Evolutionary conservation across 2,329 filamentous ascomycete species (phyloP).

Genomic region (Sarocladiaceae sp.): DNA sequence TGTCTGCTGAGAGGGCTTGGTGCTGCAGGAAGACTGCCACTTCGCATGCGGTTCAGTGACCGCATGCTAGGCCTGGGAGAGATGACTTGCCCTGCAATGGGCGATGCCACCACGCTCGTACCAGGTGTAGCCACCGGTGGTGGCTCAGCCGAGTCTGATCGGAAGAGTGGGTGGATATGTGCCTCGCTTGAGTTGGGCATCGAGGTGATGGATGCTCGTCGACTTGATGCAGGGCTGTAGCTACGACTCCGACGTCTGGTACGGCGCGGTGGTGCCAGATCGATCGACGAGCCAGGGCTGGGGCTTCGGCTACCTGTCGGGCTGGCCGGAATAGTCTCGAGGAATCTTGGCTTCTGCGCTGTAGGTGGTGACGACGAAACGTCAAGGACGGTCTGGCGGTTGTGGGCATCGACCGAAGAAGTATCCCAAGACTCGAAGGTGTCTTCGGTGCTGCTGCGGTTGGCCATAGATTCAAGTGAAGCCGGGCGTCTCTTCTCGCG

Average conservation of each 20-base stretch:
- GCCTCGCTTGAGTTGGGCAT: slow-evolving; percentile 45
- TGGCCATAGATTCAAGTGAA: slow-evolving; percentile 43
- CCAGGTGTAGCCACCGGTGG: slow-evolving; percentile 63
- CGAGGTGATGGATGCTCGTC: slow-evolving; percentile 27
- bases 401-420: slow-evolving; percentile 60
- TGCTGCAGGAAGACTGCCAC: slow-evolving; percentile 46
- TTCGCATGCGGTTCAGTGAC: slow-evolving; percentile 50
- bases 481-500: slow-evolving; percentile 38
- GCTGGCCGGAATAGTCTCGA: slow-evolving; percentile 69
- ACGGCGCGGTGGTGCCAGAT: slow-evolving; percentile 47
- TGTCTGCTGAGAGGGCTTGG: slow-evolving; percentile 45
- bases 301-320: slow-evolving; percentile 60
- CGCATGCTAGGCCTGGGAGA: slow-evolving; percentile 47
- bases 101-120: slow-evolving; percentile 67
- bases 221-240: slow-evolving; percentile 39
- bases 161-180: slow-evolving; percentile 75
- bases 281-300: slow-evolving; percentile 58
- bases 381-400: slow-evolving; percentile 53
- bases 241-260: slow-evolving; percentile 43
- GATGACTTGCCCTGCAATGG: slow-evolving; percentile 62
- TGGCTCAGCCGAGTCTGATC: slow-evolving; percentile 61
- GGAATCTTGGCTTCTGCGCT: slow-evolving; percentile 38
- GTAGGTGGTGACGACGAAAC: slow-evolving; percentile 38
- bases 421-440: slow-evolving; percentile 75
- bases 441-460: slow-evolving; percentile 44